phyloP scores from a whole-genome alignment of 768 basidiomycete genomes.

The Termitomyces sp. region DNA sequence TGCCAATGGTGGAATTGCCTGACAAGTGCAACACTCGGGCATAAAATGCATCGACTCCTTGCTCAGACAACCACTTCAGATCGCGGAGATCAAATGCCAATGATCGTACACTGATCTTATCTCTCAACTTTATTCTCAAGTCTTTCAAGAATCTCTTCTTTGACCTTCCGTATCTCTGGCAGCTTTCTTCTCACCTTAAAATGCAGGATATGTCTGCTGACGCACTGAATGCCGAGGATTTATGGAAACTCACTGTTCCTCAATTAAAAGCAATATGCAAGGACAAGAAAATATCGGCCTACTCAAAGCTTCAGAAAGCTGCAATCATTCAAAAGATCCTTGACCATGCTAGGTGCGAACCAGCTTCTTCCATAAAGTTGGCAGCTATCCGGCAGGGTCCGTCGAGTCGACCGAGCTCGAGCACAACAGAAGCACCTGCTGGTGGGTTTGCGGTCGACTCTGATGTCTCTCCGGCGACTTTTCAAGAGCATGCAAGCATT shows the following conservation, averaged over 20 bases:
- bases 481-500: background rate
- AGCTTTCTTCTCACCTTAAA: background rate
- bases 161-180: background rate
- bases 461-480: background rate
- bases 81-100: too few relatives aligned
- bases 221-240: slow-evolving; percentile 22
- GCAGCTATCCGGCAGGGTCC: background rate
- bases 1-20: too few relatives aligned
- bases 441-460: background rate
- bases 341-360: background rate
- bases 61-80: too few relatives aligned
- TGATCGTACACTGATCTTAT: too few relatives aligned
- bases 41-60: too few relatives aligned
- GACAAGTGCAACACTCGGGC: too few relatives aligned
- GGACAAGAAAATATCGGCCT: slow-evolving; percentile 56
- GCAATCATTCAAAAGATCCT: slow-evolving; percentile 53
- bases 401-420: background rate
- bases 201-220: background rate
- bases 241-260: slow-evolving; percentile 54
- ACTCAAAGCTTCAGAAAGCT: slow-evolving; percentile 65
- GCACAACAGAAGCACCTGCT: background rate
- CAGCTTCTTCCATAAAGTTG: background rate
- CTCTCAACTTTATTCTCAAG: too few relatives aligned
- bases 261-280: slow-evolving; percentile 71
- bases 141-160: background rate